Base-by-base conservation (phyloP, 345 rosid genomes). In the Schrenkiella parvula region DNA sequence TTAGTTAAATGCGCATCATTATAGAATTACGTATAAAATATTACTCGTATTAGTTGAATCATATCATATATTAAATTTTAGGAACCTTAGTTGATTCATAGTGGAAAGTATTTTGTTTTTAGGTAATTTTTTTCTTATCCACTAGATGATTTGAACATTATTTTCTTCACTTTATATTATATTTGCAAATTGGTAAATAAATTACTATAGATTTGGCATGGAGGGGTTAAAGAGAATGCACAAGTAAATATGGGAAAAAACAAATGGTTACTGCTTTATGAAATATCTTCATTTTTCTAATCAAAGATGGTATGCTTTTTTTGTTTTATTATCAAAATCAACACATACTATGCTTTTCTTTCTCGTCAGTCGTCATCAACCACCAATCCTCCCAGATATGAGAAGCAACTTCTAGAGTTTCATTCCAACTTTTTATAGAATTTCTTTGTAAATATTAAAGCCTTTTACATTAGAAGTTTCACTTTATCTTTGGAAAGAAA, bases 381-480 rank as follows among this genome's bases (percentile, higher is more conserved):
- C 67, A 60, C 50, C 52, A 46, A 71, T 39, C 50, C 22, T 60
- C 29, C 23, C 1, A 38, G 25, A 46, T 25, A 47, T 4, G 38
- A 13, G 25, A 66, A 11, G 18, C 8, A 53, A 53, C 54, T 60
- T 63, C 69, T 71, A 52, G 63, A 62, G 6, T 51, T 28, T 25
- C 15, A 60, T 50, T 60, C 48, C 29, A 47, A 60, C 5, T 32
- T 35, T 39, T 14, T 18, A 7, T 26, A 26, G 11, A 4, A 29
- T 29, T 29, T 29, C 0, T 5, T 29, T 29, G 1, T 23, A 23
- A 1, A 23, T 23, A 23, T 23, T 23, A 1, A 23, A 23, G n/a
- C n/a, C n/a, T n/a, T n/a, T n/a, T n/a, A n/a, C n/a, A n/a, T n/a
- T n/a, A n/a, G n/a, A n/a, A n/a, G n/a, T n/a, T n/a, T n/a, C n/a